Percentiles rank a stretch among this genome's conserved stretches.
Evolutionary conservation across 495 filamentous ascomycete species (phyloP).

Genomic region (Aspergillus baeticus): DNA sequence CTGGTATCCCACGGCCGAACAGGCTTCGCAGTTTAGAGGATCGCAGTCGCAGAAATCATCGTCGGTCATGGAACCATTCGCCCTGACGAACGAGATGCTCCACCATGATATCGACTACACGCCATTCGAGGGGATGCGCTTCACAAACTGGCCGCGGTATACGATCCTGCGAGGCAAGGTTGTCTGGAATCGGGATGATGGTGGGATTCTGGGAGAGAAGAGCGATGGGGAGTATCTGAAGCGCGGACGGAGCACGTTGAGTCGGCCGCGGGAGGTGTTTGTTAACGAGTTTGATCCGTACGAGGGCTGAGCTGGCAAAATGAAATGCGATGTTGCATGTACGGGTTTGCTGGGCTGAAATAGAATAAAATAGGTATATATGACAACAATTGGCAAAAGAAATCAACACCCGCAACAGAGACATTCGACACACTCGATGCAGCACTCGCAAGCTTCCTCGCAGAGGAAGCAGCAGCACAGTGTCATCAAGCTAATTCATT

Average conservation of each 20-base stretch:
- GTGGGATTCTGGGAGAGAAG: slow-evolving; percentile 46
- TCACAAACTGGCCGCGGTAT: slow-evolving; percentile 61
- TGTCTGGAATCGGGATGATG: slow-evolving; percentile 54
- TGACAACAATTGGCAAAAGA: background rate
- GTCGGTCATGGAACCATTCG: slow-evolving; percentile 31
- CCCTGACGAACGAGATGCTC: slow-evolving; percentile 49
- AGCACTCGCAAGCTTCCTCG: slow-evolving; percentile 26
- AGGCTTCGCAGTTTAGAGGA: slow-evolving; percentile 4
- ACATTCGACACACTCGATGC: slow-evolving; percentile 19
- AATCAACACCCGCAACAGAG: slow-evolving; percentile 20
- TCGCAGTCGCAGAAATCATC: background rate
- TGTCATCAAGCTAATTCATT: slow-evolving; percentile 18
- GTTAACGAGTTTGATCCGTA: slow-evolving; percentile 18
- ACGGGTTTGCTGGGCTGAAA: background rate
- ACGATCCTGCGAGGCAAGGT: slow-evolving; percentile 58
- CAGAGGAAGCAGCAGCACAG: slow-evolving; percentile 29
- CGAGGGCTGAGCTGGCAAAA: background rate
- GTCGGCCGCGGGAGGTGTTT: slow-evolving; percentile 13
- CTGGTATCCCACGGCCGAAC: slow-evolving; percentile 32
- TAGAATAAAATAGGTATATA: background rate
- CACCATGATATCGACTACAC: slow-evolving; percentile 63
- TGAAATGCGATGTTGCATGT: too few species aligned
- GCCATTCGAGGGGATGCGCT: slow-evolving; percentile 55
- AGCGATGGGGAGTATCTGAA: slow-evolving; percentile 54
- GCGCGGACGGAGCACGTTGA: slow-evolving; percentile 13